Evolutionary conservation across 352 stramenopile species (phyloP).

Genomic region (Phytophthora tentaculata): DNA sequence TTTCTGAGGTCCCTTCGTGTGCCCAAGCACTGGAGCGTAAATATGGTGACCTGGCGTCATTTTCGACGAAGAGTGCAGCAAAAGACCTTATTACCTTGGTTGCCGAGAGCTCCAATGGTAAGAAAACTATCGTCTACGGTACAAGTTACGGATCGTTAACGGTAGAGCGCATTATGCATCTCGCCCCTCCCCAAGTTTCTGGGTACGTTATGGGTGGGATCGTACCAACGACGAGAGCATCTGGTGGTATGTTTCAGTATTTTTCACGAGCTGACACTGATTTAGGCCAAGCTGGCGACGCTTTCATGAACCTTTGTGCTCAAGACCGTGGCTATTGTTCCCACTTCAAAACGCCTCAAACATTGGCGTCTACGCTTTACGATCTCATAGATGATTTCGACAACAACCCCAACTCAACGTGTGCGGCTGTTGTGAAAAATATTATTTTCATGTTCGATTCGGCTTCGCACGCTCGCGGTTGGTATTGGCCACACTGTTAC

Average conservation of each 20-base stretch:
- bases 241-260: not conserved
- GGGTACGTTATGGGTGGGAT: not conserved
- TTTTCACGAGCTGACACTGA: not conserved
- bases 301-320: not conserved
- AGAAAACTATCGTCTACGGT: not conserved
- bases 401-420: not conserved
- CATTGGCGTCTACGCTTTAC: not conserved
- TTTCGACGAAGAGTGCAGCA: not conserved
- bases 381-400: not conserved
- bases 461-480: not conserved
- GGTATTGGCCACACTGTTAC: not conserved
- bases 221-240: not conserved
- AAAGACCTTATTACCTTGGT: not conserved
- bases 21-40: not conserved
- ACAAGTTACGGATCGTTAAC: not conserved
- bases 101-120: not conserved
- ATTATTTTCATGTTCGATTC: not conserved
- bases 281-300: not conserved
- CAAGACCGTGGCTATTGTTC: not conserved
- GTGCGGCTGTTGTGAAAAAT: not conserved
- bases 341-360: not conserved
- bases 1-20: not conserved
- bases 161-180: not conserved
- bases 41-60: too few species aligned
- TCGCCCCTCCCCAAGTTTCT: not conserved